Evolutionary conservation across 1,284 basidiomycete genomes (phyloP).

Genomic region (Exobasidium rhododendri): DNA sequence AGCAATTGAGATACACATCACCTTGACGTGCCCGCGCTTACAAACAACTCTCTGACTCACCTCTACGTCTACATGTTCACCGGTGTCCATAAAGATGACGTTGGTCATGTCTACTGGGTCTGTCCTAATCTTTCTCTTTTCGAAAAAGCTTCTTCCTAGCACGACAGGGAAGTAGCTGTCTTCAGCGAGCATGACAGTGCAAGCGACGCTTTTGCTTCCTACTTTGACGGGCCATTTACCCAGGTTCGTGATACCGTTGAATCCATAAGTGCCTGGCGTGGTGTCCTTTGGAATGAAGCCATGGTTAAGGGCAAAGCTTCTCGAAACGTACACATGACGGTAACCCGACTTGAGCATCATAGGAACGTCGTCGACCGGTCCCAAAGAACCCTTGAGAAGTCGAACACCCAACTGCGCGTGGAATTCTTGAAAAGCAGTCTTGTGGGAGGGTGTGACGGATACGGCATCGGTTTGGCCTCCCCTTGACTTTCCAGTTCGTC

Average conservation of each 20-base stretch:
- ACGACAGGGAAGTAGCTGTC: conserved; percentile 96
- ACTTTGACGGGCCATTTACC: conserved; percentile 58
- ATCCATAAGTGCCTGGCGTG: conserved; percentile 66
- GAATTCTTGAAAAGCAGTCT: conserved; percentile 54
- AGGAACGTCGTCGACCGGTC: conserved; percentile 70
- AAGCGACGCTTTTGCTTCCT: conserved; percentile 58
- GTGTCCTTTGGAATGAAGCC: conserved; percentile 85
- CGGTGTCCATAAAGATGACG: conserved; percentile 87
- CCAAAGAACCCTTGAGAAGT: conserved; percentile 85
- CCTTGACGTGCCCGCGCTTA: neutral
- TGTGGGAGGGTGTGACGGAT: conserved; percentile 33
- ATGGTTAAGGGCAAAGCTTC: conserved; percentile 83
- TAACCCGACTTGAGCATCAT: conserved; percentile 91
- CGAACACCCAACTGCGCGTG: conserved; percentile 68
- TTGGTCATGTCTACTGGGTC: conserved; percentile 68
- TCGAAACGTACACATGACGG: conserved; percentile 88
- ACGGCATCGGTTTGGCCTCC: conserved; percentile 8
- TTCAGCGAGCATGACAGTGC: conserved; percentile 70
- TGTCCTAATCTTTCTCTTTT: conserved; percentile 73
- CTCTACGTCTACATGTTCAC: conserved; percentile 65
- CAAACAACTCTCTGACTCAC: conserved; percentile 12
- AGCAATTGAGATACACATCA: conserved; percentile 8
- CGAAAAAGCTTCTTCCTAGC: conserved; percentile 88
- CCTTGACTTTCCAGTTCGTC: conserved; percentile 25
- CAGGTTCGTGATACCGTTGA: conserved; percentile 66